These are phyloP conservation scores for Pyronema omphalodes DNA, from an alignment of 495 filamentous ascomycete genomes.

Conservation along the genomic window DNA sequence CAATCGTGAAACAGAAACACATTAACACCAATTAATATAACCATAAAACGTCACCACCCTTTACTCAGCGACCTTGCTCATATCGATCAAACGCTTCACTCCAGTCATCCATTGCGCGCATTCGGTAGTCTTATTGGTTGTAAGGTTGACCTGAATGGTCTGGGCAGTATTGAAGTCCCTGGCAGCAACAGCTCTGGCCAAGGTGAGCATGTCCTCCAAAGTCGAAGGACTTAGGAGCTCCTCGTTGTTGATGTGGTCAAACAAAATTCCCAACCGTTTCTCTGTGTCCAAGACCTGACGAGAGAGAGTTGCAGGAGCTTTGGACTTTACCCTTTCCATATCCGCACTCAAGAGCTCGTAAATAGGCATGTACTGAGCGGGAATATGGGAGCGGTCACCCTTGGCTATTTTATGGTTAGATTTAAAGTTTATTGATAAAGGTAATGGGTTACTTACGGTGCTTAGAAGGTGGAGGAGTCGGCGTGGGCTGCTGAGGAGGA, in stretches of 20 bases:
- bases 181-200: conserved; percentile 34
- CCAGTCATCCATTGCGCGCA: conserved; percentile 94
- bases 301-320: conserved; percentile 64
- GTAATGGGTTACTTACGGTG: conserved; percentile 38
- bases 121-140: conserved; percentile 64
- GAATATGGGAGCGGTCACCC: conserved; percentile 83
- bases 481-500: conserved; percentile 30
- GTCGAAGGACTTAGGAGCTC: conserved; percentile 74
- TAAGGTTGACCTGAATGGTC: conserved; percentile 59
- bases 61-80: conserved; percentile 55
- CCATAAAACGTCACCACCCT: background rate
- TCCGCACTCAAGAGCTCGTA: conserved; percentile 66
- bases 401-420: conserved; percentile 32
- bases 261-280: conserved; percentile 74
- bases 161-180: conserved; percentile 62
- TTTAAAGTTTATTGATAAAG: background rate
- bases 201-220: conserved; percentile 40
- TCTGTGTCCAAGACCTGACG: conserved; percentile 81
- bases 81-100: conserved; percentile 77
- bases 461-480: conserved; percentile 37
- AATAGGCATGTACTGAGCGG: conserved; percentile 51
- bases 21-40: background rate
- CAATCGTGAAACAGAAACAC: too few species aligned
- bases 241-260: conserved; percentile 91
- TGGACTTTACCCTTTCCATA: conserved; percentile 69